Base-by-base conservation (phyloP, 1,284 basidiomycete species). In the Pseudozyma tsukubaensis region DNA sequence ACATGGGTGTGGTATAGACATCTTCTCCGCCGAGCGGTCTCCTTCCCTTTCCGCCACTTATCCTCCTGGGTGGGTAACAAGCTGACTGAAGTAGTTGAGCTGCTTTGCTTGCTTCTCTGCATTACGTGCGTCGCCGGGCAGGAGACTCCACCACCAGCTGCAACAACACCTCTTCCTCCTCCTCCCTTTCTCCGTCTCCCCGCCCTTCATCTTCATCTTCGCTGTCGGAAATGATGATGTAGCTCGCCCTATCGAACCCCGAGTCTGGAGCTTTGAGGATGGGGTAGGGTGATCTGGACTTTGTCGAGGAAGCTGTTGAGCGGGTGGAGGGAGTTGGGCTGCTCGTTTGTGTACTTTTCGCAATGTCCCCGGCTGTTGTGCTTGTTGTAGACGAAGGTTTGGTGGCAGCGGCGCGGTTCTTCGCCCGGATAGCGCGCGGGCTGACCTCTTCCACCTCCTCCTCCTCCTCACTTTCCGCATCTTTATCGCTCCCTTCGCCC, bases 181-280 rank as follows among this genome's bases (percentile, higher is more conserved):
- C 55, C 12, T 43, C 45, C 1, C 32, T 19, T 14, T 40, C 50
- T 13, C n/a, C 11, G 40, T 16, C n/a, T 32, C 4, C 51, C 9
- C 49, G 32, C 6, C 11, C 44, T n/a, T 45, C 53, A 5, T 34
- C 49, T 1, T 45, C 53, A 3, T 50, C 51, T 14, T 55, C 51
- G 0, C 42, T 16, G 44, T 62, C 59, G n/a, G 56, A 50, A 44
- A 69, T 18, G 60, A 69, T 59, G 52, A 59, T 59, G 60, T 69
- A 69, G 3, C 39, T 21, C 0, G 56, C 32, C 6, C 66, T 35
- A 32, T 69, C 51, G 39, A 69, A 69, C 6, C 14, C 12, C 1
- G 13, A 16, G 3, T 36, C 13, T 0, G 49, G 24, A 0, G 21
- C 9, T 16, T 50, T 50, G 19, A 68, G 59, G 42, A 68, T 50